Base-by-base conservation (phyloP, 2,329 filamentous ascomycete species). In the Fusarium solani-melongenae region DNA sequence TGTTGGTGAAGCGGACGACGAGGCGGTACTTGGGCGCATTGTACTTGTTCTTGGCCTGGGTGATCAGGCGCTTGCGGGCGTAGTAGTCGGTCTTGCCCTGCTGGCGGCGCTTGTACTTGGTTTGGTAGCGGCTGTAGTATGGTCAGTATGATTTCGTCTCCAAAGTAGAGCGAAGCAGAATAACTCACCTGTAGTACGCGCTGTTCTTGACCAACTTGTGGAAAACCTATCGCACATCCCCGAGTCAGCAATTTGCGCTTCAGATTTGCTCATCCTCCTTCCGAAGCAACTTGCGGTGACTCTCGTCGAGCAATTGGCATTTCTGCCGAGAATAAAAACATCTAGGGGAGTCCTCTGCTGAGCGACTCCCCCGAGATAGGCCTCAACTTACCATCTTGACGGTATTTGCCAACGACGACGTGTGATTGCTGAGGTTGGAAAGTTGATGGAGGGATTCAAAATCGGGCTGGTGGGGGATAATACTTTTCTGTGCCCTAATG, bases 1-100 rank as follows among this genome's bases (percentile, higher is more conserved):
- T 94, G 93, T 98, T 97, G 91, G 94, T 97, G 93, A 97, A 98
- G 86, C 96, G 96, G 85, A 99, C 94, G 79, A 99, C 96, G 84
- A 99, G 93, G 84, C 96, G 94, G 93, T 99, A 98, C 92, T 99
- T 99, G 88, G 96, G 96, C 76, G 96, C 93, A 89, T 97, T 97
- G 93, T 98, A 99, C 93, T 99, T 99, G 94, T 99, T 99, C 94
- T 98, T 99, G 89, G 96, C 96, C 92, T 99, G 96, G 90, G 94
- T 95, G 91, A 98, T 96, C 87, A 99, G 91, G 84, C 96, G 93
- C 94, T 98, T 98, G 87, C 96, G 96, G 85, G 96, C 96, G 87
- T 98, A 98, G 94, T 99, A 99, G 87, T 99, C 96, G 89, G 96
- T 99, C 94, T 99, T 99, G 85, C 96, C 96, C 83, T 93, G 84